A percentile compares a stretch with the other conserved stretches of the same genome.
phyloP scores from a whole-genome alignment of 1,139 yeast species.

The Saccharomyces pastorianus region DNA sequence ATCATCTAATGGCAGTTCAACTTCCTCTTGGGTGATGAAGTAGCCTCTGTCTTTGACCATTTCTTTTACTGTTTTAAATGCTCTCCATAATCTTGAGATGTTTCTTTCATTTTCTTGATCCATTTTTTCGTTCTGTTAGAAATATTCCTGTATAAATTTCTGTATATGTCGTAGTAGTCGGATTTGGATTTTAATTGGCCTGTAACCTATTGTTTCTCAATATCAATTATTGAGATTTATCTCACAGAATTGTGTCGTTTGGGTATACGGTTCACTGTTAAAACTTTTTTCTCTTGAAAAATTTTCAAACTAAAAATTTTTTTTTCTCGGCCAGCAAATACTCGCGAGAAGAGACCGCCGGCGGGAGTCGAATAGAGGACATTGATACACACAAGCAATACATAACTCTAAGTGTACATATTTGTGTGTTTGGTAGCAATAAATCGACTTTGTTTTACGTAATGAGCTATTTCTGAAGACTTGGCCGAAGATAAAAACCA shows the following conservation, averaged over 20 bases:
- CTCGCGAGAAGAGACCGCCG: background rate
- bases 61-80: slow-evolving; percentile 87
- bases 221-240: background rate
- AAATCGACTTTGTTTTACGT: background rate
- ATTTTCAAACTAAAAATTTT: background rate
- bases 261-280: too few relatives aligned
- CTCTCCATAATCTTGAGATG: slow-evolving; percentile 89
- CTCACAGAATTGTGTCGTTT: background rate
- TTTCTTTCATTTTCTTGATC: slow-evolving; percentile 79
- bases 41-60: slow-evolving; percentile 95
- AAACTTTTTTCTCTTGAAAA: background rate
- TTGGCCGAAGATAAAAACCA: too few relatives aligned
- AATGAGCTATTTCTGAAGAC: too few relatives aligned
- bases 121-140: slow-evolving; percentile 38
- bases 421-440: background rate
- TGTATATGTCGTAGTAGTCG: background rate
- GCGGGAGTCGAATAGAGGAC: background rate
- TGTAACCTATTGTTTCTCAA: background rate
- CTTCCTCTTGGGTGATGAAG: slow-evolving; percentile 84
- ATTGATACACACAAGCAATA: background rate
- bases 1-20: slow-evolving; percentile 79
- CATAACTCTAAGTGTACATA: background rate
- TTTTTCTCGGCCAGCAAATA: background rate
- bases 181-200: background rate
- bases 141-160: background rate